Conservation (phyloP, 2,329 filamentous ascomycete genomes). For the Raffaelea deltoideospora region DNA sequence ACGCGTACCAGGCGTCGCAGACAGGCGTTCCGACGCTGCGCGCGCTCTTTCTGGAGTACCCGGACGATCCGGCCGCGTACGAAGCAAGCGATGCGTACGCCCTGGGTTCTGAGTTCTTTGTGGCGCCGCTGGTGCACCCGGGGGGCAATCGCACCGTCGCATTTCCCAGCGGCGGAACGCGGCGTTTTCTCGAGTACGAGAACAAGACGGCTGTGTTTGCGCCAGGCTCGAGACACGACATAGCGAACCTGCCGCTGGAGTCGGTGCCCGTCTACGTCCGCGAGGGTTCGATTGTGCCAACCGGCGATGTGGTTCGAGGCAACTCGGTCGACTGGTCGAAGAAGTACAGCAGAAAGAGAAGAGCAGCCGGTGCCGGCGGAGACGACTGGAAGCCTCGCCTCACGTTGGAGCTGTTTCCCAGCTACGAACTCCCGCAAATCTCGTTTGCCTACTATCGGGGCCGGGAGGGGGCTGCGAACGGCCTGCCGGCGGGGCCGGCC, state of each 20-base stretch:
- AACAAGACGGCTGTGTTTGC: slow-evolving; percentile 13
- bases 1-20: slow-evolving; percentile 14
- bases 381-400: slow-evolving; percentile 13
- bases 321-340: slow-evolving; percentile 17
- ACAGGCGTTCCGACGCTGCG: slow-evolving; percentile 18
- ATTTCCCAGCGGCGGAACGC: slow-evolving; percentile 14
- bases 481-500: too few species aligned
- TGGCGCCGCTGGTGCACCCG: slow-evolving; percentile 17
- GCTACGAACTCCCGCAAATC: slow-evolving; percentile 9
- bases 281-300: slow-evolving; percentile 17
- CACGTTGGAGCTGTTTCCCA: slow-evolving; percentile 17
- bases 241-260: slow-evolving; percentile 9
- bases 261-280: slow-evolving; percentile 17
- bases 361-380: neutral
- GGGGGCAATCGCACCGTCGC: slow-evolving; percentile 15
- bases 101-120: slow-evolving; percentile 18
- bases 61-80: slow-evolving; percentile 14
- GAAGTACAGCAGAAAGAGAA: neutral
- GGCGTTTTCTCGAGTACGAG: slow-evolving; percentile 18
- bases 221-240: slow-evolving; percentile 7
- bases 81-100: slow-evolving; percentile 15
- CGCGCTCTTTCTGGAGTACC: too few species aligned
- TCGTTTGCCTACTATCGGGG: slow-evolving; percentile 5
- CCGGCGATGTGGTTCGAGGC: slow-evolving; percentile 17
- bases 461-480: too few species aligned